phyloP scores from a whole-genome alignment of 164 flowering plant species.

The Aristolochia californica region DNA sequence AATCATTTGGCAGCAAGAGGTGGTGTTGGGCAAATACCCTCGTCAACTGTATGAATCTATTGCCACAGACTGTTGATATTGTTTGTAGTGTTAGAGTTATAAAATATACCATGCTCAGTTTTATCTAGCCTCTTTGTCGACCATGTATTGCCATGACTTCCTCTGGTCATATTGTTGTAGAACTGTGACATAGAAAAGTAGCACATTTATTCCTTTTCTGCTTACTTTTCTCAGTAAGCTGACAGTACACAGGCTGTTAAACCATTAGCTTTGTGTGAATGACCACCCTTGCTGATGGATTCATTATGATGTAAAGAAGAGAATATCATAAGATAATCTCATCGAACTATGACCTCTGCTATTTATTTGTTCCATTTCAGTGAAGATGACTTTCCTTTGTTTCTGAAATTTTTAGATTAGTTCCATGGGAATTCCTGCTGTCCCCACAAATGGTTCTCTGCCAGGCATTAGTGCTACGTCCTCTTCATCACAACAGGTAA shows the following conservation, averaged over 20 bases:
- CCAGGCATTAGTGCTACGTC: conserved; percentile 28
- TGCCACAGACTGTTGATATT: not conserved
- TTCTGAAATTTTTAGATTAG: conserved; percentile 25
- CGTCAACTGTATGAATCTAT: conserved; percentile 22
- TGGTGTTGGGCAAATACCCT: conserved; percentile 25
- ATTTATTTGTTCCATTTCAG: not conserved
- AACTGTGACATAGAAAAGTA: not conserved
- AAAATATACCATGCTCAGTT: not conserved
- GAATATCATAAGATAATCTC: too few species aligned
- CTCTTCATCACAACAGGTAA: conserved; percentile 42
- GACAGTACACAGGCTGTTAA: too few species aligned
- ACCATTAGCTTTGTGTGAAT: too few species aligned
- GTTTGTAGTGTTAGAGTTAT: too few species aligned
- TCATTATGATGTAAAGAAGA: too few species aligned
- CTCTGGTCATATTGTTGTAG: not conserved
- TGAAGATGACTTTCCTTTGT: not conserved
- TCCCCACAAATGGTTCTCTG: conserved; percentile 32
- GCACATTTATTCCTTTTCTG: too few species aligned
- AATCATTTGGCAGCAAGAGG: conserved; percentile 39
- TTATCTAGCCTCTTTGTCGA: not conserved
- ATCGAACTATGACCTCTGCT: not conserved
- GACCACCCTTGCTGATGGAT: too few species aligned
- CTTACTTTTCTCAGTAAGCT: too few species aligned
- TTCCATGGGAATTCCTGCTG: conserved; percentile 26
- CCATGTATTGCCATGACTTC: not conserved